Conservation (phyloP, 2,329 filamentous ascomycete species). For the Thielaviopsis punctulata region DNA sequence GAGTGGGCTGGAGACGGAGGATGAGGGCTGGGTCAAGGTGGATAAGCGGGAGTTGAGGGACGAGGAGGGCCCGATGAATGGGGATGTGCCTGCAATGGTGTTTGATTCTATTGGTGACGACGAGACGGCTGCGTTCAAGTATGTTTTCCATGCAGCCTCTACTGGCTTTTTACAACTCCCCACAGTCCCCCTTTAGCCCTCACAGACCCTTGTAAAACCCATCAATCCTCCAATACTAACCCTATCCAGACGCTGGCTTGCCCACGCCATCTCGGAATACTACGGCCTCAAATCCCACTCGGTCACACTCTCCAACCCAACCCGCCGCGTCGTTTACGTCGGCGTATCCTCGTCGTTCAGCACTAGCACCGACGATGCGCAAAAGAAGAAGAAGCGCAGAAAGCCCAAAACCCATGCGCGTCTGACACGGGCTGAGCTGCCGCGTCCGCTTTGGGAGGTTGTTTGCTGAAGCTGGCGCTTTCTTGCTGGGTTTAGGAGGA, state of each 20-base stretch:
- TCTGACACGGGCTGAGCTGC: slow-evolving; percentile 25
- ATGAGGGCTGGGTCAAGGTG: slow-evolving; percentile 85
- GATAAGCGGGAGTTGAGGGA: slow-evolving; percentile 42
- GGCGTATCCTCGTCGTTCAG: slow-evolving; percentile 31
- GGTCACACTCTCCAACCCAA: slow-evolving; percentile 52
- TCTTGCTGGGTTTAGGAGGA: not conserved
- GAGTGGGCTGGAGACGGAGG: slow-evolving; percentile 37
- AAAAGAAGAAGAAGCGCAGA: slow-evolving; percentile 22
- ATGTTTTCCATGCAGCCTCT: slow-evolving; percentile 25
- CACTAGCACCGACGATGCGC: not conserved
- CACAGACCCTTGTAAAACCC: too few relatives aligned
- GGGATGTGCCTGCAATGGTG: slow-evolving; percentile 46
- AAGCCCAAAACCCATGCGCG: slow-evolving; percentile 14
- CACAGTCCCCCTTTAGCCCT: slow-evolving; percentile 7
- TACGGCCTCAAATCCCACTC: slow-evolving; percentile 79
- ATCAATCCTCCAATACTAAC: not conserved
- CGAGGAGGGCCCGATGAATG: slow-evolving; percentile 26
- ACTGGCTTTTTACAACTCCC: not conserved
- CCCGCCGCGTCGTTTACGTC: slow-evolving; percentile 67
- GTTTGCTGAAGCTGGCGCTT: slow-evolving; percentile 22
- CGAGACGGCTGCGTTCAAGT: slow-evolving; percentile 67
- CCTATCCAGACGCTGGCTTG: slow-evolving; percentile 62
- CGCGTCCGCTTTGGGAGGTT: slow-evolving; percentile 46
- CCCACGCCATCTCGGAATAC: slow-evolving; percentile 81
- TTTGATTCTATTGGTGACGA: slow-evolving; percentile 67